phyloP scores from a whole-genome alignment of 2,329 filamentous ascomycete genomes.

The Alternaria metachromatica region DNA sequence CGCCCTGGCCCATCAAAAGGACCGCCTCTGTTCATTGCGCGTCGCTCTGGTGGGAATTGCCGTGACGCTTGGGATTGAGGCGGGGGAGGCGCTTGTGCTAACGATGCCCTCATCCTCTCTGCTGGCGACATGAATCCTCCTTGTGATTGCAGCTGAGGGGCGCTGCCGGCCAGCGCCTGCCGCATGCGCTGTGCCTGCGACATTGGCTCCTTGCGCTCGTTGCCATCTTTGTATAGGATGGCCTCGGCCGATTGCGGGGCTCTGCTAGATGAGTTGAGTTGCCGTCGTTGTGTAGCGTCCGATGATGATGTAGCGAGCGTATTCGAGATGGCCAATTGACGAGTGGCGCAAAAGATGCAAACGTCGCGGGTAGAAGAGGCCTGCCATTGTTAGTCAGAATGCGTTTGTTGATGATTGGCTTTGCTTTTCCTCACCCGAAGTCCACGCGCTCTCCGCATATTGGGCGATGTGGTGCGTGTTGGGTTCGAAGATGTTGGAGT shows the following conservation, averaged over 20 bases:
- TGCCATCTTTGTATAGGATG: slow-evolving; percentile 33
- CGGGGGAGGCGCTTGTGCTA: slow-evolving; percentile 13
- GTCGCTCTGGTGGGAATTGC: slow-evolving; percentile 21
- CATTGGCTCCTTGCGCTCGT: slow-evolving; percentile 23
- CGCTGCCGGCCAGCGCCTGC: slow-evolving; percentile 27
- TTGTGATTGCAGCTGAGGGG: slow-evolving; percentile 21
- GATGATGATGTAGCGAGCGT: slow-evolving; percentile 19
- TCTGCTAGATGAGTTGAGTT: slow-evolving; percentile 43
- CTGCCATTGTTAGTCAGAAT: slow-evolving; percentile 24
- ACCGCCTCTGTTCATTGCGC: slow-evolving; percentile 20
- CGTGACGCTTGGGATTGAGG: slow-evolving; percentile 16
- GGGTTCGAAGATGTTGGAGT: slow-evolving; percentile 6
- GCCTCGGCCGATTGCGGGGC: slow-evolving; percentile 40
- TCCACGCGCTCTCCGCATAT: slow-evolving; percentile 41
- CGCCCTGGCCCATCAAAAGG: slow-evolving; percentile 24
- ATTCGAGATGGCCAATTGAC: slow-evolving; percentile 34
- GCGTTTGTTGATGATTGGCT: background rate
- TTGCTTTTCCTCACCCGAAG: slow-evolving; percentile 30
- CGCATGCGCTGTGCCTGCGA: slow-evolving; percentile 40
- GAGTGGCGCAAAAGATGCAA: slow-evolving; percentile 50
- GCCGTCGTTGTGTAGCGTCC: slow-evolving; percentile 34
- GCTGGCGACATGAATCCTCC: slow-evolving; percentile 22
- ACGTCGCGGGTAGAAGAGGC: slow-evolving; percentile 45
- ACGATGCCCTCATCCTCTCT: slow-evolving; percentile 23
- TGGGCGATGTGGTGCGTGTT: slow-evolving; percentile 11